Conservation (phyloP, 2,329 filamentous ascomycete species). For the Drechslera avenae region DNA sequence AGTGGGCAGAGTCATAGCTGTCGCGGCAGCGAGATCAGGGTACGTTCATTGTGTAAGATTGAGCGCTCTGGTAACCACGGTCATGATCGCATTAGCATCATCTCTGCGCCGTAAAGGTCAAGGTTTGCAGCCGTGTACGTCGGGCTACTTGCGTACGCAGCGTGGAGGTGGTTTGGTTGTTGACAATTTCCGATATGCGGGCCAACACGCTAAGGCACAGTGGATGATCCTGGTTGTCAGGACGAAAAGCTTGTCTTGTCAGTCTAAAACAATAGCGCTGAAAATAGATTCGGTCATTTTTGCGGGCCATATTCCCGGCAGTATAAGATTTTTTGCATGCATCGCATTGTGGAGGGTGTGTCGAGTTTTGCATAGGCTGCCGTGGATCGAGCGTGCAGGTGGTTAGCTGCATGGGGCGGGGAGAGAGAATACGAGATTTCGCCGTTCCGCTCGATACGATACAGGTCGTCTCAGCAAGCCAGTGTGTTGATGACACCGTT, state of each 20-base stretch:
- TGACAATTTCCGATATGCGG: slow-evolving; percentile 5
- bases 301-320: slow-evolving; percentile 9
- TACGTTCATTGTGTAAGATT: neutral
- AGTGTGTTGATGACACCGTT: neutral
- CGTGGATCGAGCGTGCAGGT: slow-evolving; percentile 10
- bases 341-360: slow-evolving; percentile 10
- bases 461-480: neutral
- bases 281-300: slow-evolving; percentile 11
- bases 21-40: neutral
- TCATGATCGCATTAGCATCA: neutral
- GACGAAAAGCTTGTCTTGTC: slow-evolving; percentile 11
- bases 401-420: slow-evolving; percentile 9
- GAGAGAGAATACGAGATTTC: slow-evolving; percentile 18
- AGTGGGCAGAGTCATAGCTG: neutral
- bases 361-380: slow-evolving; percentile 13
- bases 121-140: neutral
- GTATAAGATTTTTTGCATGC: slow-evolving; percentile 1
- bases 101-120: neutral
- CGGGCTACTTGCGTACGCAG: neutral
- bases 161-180: slow-evolving; percentile 1
- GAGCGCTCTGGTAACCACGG: neutral
- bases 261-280: slow-evolving; percentile 7
- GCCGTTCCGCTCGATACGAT: slow-evolving; percentile 5
- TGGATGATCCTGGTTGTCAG: slow-evolving; percentile 3
- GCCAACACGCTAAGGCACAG: slow-evolving; percentile 6